phyloP scores from a whole-genome alignment of 345 rosid species.

The Toxicodendron radicans region DNA sequence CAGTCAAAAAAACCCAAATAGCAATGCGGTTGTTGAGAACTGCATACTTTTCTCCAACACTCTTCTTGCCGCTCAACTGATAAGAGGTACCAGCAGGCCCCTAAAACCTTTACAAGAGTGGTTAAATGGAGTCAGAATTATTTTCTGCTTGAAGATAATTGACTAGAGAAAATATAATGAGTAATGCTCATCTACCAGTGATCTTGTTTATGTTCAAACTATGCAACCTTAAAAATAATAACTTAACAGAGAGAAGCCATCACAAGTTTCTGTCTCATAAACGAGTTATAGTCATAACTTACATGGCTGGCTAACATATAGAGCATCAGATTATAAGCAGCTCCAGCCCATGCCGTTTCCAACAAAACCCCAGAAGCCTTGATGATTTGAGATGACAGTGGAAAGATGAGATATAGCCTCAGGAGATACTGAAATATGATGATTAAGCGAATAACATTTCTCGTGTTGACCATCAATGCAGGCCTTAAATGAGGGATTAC shows the following conservation, averaged over 20 bases:
- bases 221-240: not conserved
- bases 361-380: slow-evolving; percentile 44
- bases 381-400: slow-evolving; percentile 46
- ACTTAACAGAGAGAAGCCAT: not conserved
- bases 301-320: slow-evolving; percentile 60
- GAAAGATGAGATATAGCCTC: slow-evolving; percentile 52
- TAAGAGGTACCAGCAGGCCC: slow-evolving; percentile 52
- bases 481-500: slow-evolving; percentile 40
- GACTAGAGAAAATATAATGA: not conserved
- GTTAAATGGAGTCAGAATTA: slow-evolving; percentile 9
- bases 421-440: slow-evolving; percentile 49
- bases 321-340: slow-evolving; percentile 52
- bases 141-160: not conserved
- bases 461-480: slow-evolving; percentile 23
- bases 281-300: slow-evolving; percentile 18
- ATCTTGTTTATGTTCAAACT: not conserved
- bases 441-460: slow-evolving; percentile 33
- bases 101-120: slow-evolving; percentile 32
- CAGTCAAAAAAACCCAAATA: slow-evolving; percentile 34
- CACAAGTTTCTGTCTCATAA: not conserved
- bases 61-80: slow-evolving; percentile 47
- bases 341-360: slow-evolving; percentile 57
- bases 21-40: slow-evolving; percentile 24
- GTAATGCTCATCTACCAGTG: not conserved
- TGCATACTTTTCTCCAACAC: slow-evolving; percentile 47